A percentile compares a stretch with the other conserved stretches of the same genome.
Evolutionary conservation across 176 grass and related monocot genomes (phyloP).

Genomic region (Bromus sterilis): DNA sequence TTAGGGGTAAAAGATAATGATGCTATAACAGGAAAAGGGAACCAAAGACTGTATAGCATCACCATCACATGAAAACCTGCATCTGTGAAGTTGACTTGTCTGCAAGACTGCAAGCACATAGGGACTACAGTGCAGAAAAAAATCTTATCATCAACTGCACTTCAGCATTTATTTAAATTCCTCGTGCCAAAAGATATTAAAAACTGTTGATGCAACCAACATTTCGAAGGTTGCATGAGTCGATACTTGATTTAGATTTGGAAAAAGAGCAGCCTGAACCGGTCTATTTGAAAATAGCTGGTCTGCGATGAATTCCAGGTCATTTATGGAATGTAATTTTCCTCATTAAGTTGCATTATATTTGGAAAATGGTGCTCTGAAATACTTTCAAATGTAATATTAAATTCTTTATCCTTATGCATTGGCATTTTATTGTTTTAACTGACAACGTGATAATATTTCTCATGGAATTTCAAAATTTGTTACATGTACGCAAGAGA

Average conservation of each 20-base stretch:
- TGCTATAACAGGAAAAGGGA: neutral
- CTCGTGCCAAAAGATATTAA: neutral
- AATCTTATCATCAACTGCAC: neutral
- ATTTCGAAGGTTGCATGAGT: too few relatives aligned
- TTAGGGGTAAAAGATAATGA: neutral
- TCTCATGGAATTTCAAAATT: neutral
- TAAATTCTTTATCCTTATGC: neutral
- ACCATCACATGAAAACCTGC: conserved; percentile 4
- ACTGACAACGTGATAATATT: neutral
- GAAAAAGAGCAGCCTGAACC: neutral
- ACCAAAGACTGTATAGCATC: neutral
- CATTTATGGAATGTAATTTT: neutral
- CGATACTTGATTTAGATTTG: neutral
- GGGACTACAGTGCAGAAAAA: neutral
- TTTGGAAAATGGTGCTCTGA: neutral
- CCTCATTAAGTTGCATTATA: neutral
- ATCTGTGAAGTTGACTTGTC: neutral
- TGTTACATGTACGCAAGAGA: neutral
- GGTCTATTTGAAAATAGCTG: neutral
- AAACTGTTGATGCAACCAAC: neutral
- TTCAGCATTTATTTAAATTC: neutral
- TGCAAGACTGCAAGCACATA: neutral
- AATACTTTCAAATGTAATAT: neutral
- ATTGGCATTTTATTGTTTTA: neutral
- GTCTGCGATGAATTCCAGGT: neutral